Base-by-base conservation (phyloP, 2,329 filamentous ascomycete species). In the Colletotrichum sp. region DNA sequence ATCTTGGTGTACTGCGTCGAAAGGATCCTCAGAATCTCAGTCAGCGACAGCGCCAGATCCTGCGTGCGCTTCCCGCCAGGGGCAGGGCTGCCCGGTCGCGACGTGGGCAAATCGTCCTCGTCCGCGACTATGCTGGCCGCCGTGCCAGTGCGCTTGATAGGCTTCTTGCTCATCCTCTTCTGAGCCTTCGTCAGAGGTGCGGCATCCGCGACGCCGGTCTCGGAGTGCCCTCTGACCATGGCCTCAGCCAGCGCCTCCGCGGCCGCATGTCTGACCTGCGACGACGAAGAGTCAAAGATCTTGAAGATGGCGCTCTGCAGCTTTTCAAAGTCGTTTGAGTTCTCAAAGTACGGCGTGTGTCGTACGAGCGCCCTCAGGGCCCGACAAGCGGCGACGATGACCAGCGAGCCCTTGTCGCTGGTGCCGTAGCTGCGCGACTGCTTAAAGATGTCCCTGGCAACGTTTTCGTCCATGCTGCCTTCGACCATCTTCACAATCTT, bases 381-480 rank as follows among this genome's bases (percentile, higher is more conserved):
- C 76, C 92, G 92, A 79, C 94, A 97, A 11, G 95, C 94, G 70
- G 92, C 90, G 18, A 93, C 90, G 81, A 98, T 91, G 9, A 96
- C 95, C 38, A 98, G 88, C 4, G 92, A 88, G 6, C 95, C 94
- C 83, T 97, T 98, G 83, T 99, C 97, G 73, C 88, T 89, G 0
- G 92, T 89, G 33, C 93, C 93, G 77, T 93, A 90, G 82, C 89
- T 95, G 76, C 97, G 92, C 31, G 92, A 93, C 81, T 96, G 94
- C 83, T 98, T 99, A 95, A 95, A 98, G 18, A 97, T 91, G 81
- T 98, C 96, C 79, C 95, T 92, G n/a, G 94, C 94, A 47, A 96
- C 88, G 69, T 86, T 87, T 83, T 99, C 97, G 78, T 99, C 97
- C 78, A 96, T 88, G 74, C 94, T 95, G 7, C 88, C 87, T 69